Evolutionary conservation across 2,329 filamentous ascomycete genomes (phyloP), one percentile per base, ranked within the genome.

Genomic region (Aspergillus unguis): DNA sequence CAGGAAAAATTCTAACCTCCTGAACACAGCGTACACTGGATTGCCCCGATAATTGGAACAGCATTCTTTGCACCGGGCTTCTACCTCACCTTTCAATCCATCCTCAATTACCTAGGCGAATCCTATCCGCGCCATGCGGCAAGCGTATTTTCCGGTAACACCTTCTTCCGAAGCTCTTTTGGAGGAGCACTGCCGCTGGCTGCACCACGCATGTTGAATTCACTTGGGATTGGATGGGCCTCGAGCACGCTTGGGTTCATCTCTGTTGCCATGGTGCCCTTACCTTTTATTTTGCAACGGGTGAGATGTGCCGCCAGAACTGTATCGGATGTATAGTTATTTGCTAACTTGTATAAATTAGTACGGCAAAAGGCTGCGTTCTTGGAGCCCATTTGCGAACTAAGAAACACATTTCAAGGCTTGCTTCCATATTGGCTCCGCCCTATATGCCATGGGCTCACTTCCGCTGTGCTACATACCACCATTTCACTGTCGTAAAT

Each of bases 101-200:
- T 84, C 4, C 85, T 87, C 59, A 84, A 88, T 67, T 88, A 88
- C 71, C 86, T 87, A 78, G 80, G 87, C 41, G 84, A 82, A 57
- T 84, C 85, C 2, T 88, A 88, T 61, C 86, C 85, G 0, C 80
- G 82, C 0, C 88, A 87, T 65, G 81, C 84, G 1, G 85, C 86
- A 2, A 87, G 84, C 0, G 86, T 85, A 0, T 87, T 86, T 0
- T 86, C 86, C 41, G 86, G 86, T 27, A 89, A 89, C 58, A 85
- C 85, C 10, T 87, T 85, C 73, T 78, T 84, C 9, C 79, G 86
- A 56, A 85, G 88, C 62, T 84, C 88, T 4, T 61, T 64, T 48
- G 62, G 58, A 11, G 38, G 17, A 11, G 38, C 17, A 28, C 23
- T 42, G 6, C 38, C 38, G 36, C 36, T 9, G 4, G 10, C 17